Conservation (phyloP, 2,329 filamentous ascomycete species). For the Tolypocladium album region DNA sequence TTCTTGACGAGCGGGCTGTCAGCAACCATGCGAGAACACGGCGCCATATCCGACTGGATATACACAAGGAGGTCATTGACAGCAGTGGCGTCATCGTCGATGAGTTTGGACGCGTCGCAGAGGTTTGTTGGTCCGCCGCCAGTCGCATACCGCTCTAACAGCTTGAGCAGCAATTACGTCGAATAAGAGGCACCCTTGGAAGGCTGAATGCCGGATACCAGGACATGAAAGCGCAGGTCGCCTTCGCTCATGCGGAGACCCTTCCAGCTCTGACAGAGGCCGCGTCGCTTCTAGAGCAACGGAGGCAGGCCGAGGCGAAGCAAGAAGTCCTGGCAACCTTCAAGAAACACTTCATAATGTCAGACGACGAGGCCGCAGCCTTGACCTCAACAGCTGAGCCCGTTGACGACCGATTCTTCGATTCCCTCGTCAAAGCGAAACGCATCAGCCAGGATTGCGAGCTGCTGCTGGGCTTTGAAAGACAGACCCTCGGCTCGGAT, state of each 20-base stretch:
- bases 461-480: slow-evolving; percentile 78
- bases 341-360: slow-evolving; percentile 71
- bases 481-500: slow-evolving; percentile 77
- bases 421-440: slow-evolving; percentile 66
- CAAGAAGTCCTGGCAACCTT: slow-evolving; percentile 70
- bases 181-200: slow-evolving; percentile 69
- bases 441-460: slow-evolving; percentile 83
- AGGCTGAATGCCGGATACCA: slow-evolving; percentile 71
- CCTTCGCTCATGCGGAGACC: slow-evolving; percentile 64
- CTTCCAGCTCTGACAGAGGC: slow-evolving; percentile 68
- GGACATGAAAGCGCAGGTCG: slow-evolving; percentile 69
- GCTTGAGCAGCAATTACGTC: slow-evolving; percentile 62
- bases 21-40: slow-evolving; percentile 69
- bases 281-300: slow-evolving; percentile 59
- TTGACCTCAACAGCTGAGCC: slow-evolving; percentile 72
- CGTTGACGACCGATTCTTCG: slow-evolving; percentile 78
- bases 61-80: slow-evolving; percentile 87
- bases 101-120: slow-evolving; percentile 82
- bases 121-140: slow-evolving; percentile 41
- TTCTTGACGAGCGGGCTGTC: slow-evolving; percentile 62
- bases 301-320: slow-evolving; percentile 65
- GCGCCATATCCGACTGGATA: slow-evolving; percentile 66
- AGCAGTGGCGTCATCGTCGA: slow-evolving; percentile 82
- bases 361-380: slow-evolving; percentile 65
- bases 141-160: slow-evolving; percentile 10